Evolutionary conservation across 805 yeast species (phyloP).

Genomic region (Wickerhamiella domercqiae): DNA sequence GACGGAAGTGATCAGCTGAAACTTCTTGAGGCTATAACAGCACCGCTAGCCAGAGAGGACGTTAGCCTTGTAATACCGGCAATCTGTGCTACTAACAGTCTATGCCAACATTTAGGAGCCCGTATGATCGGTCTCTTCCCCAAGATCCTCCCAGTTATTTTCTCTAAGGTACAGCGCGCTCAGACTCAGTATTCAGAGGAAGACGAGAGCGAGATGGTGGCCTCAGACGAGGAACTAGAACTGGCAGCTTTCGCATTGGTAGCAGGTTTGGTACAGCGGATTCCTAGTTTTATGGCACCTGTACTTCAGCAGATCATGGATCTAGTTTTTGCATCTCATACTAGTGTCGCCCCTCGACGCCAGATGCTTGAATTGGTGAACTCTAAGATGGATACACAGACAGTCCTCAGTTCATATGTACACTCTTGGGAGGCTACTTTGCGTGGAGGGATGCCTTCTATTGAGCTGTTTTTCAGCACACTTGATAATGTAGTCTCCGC

Average conservation of each 20-base stretch:
- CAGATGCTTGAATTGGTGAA: conserved; percentile 39
- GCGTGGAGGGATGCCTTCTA: conserved; percentile 26
- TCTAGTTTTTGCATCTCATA: conserved; percentile 29
- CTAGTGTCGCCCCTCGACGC: conserved; percentile 42
- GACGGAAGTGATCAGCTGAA: conserved; percentile 30
- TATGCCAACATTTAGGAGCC: conserved; percentile 66
- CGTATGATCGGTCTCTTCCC: conserved; percentile 75
- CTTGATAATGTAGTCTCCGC: conserved; percentile 51
- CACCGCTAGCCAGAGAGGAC: conserved; percentile 33
- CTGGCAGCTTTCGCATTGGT: conserved; percentile 56
- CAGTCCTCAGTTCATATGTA: conserved; percentile 29
- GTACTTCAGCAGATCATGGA: conserved; percentile 47
- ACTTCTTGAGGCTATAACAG: conserved; percentile 36
- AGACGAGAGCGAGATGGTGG: conserved; percentile 1
- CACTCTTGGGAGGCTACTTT: conserved; percentile 34
- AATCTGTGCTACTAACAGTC: conserved; percentile 51
- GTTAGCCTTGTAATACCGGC: conserved; percentile 62
- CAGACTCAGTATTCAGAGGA: neutral
- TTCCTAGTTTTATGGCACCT: conserved; percentile 72
- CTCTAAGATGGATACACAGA: conserved; percentile 50
- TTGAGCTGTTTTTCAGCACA: conserved; percentile 56
- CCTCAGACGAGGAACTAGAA: conserved; percentile 32
- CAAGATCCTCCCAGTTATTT: conserved; percentile 61
- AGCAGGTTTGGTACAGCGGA: conserved; percentile 60
- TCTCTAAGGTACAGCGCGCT: conserved; percentile 30